Base-by-base conservation (phyloP, 148 eudicot species). In the Gaultheria prostrata region DNA sequence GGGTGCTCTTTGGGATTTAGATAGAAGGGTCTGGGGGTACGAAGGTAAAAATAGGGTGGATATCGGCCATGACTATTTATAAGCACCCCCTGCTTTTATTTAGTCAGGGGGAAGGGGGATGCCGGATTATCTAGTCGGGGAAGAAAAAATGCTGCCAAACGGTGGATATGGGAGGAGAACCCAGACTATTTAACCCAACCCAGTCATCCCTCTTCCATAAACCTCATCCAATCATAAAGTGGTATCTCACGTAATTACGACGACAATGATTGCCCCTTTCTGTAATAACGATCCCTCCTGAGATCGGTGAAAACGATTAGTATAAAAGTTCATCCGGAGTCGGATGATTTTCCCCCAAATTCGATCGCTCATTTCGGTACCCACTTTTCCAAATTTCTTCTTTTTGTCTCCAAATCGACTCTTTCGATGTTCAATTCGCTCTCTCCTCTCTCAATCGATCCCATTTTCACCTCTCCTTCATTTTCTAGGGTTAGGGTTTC, bases 401-500 rank as follows among this genome's bases (percentile, higher is more conserved):
- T 12, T 10, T 32, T 33, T 0, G 3, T 81, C 76, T 30, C 53
- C 48, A 69, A 30, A 69, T 69, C 61, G 12, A 49, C 0, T 7
- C 18, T 49, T 32, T 49, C 17, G 48, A 28, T 30, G 45, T 67
- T 50, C 77, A 32, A 81, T 70, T 81, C 63, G 1, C 5, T 65
- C 43, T 11, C 24, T 80, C n/a, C 57, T 13, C 24, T 50, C 76
- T 81, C 77, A 21, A 49, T 70, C 11, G 61, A 70, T 81, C 77
- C 61, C 30, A 28, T 39, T 69, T 81, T 81, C 30, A 30, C 18
- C 28, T 13, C 46, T 69, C 45, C 3, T 18, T 32, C 21, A 10
- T 8, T 5, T 24, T 81, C 76, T 69, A 49, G 83, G 83, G 77
- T 81, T 81, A 69, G 76, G 83, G 83, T 81, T 81, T 48, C 30